phyloP scores from a whole-genome alignment of 768 basidiomycete species.

The Boletus rubescentipes region DNA sequence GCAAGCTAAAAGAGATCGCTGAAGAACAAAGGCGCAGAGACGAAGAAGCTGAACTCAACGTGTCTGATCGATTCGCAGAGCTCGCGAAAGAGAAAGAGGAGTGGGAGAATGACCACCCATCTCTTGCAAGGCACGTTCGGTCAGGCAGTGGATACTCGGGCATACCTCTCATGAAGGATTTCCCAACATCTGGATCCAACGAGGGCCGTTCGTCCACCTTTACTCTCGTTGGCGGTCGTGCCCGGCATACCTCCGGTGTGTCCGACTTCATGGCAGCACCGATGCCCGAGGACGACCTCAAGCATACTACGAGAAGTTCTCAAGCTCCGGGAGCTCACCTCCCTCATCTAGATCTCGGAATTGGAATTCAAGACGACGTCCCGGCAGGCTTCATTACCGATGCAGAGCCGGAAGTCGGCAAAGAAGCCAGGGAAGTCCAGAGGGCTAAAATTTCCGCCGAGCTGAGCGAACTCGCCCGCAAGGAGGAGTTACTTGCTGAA shows the following conservation, averaged over 20 bases:
- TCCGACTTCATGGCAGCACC: slow-evolving; percentile 73
- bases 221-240: slow-evolving; percentile 52
- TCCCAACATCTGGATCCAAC: slow-evolving; percentile 49
- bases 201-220: slow-evolving; percentile 44
- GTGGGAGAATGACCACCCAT: slow-evolving; percentile 87
- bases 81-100: slow-evolving; percentile 69
- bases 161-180: slow-evolving; percentile 66
- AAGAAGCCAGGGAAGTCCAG: slow-evolving; percentile 32
- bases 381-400: slow-evolving; percentile 67
- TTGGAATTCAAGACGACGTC: slow-evolving; percentile 72
- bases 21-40: slow-evolving; percentile 72
- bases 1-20: slow-evolving; percentile 76
- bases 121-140: slow-evolving; percentile 57
- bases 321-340: slow-evolving; percentile 56
- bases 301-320: slow-evolving; percentile 45
- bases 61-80: slow-evolving; percentile 65
- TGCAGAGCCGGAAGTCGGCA: slow-evolving; percentile 31
- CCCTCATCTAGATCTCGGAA: slow-evolving; percentile 73
- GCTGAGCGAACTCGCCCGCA: slow-evolving; percentile 55
- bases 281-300: slow-evolving; percentile 59
- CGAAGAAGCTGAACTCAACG: slow-evolving; percentile 71
- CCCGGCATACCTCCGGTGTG: slow-evolving; percentile 61
- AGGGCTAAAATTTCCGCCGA: slow-evolving; percentile 42
- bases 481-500: slow-evolving; percentile 71
- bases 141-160: slow-evolving; percentile 63